phyloP scores from a whole-genome alignment of 257 asterid genomes.

The Solanum pimpinellifolium region DNA sequence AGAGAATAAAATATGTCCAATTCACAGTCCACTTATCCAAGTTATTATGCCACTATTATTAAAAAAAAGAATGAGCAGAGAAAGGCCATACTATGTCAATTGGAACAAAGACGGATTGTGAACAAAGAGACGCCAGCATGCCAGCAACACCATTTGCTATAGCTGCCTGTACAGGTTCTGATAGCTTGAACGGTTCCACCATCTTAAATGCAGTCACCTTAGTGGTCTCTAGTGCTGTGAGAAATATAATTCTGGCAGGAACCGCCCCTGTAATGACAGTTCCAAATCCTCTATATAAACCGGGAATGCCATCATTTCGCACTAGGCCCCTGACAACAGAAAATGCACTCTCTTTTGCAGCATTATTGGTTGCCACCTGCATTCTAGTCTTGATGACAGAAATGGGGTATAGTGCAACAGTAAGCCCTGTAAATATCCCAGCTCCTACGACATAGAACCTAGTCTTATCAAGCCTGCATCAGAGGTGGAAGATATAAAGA shows the following conservation, averaged over 20 bases:
- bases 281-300: constrained; percentile 82
- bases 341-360: constrained; percentile 57
- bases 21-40: not conserved
- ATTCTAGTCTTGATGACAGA: constrained; percentile 87
- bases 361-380: constrained; percentile 57
- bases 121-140: constrained; percentile 75
- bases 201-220: constrained; percentile 59
- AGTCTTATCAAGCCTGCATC: constrained; percentile 66
- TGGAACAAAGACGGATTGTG: constrained; percentile 84
- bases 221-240: constrained; percentile 77
- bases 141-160: constrained; percentile 87
- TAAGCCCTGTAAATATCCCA: constrained; percentile 74
- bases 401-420: constrained; percentile 80
- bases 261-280: constrained; percentile 80
- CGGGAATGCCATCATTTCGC: constrained; percentile 67
- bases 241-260: constrained; percentile 84
- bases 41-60: not conserved
- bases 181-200: constrained; percentile 61
- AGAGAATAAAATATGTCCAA: not conserved
- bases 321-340: constrained; percentile 64
- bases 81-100: constrained; percentile 70
- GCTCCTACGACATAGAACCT: constrained; percentile 84
- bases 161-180: constrained; percentile 87
- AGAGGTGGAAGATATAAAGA: not conserved
- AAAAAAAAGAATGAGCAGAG: not conserved